These are phyloP conservation scores for Gillenia trifoliata DNA, from an alignment of 306 rosid species.

Conservation along the genomic window DNA sequence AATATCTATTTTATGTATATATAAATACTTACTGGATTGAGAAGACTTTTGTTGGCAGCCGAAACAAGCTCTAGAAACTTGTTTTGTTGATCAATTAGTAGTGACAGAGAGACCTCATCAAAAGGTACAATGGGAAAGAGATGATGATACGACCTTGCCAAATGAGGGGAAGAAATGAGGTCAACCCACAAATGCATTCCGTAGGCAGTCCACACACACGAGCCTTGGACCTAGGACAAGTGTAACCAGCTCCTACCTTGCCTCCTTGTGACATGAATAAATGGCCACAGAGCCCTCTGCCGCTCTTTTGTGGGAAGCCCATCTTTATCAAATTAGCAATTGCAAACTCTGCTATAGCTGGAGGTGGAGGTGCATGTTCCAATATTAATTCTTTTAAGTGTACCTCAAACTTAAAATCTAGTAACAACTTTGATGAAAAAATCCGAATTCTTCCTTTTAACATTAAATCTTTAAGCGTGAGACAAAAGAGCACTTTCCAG, in stretches of 20 bases:
- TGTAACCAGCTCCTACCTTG: constrained; percentile 84
- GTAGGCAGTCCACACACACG: constrained; percentile 97
- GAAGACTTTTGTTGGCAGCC: constrained; percentile 86
- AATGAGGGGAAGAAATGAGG: constrained; percentile 97
- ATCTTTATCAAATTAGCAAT: constrained; percentile 85
- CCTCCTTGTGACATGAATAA: constrained; percentile 89
- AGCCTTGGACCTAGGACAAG: constrained; percentile 93
- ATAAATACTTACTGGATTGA: constrained; percentile 48
- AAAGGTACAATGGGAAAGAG: constrained; percentile 92
- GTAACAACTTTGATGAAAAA: too few species aligned
- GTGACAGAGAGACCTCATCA: constrained; percentile 61
- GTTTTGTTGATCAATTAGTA: constrained; percentile 38
- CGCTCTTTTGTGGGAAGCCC: constrained; percentile 98
- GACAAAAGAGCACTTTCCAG: neutral
- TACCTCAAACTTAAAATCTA: too few species aligned
- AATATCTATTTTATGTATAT: neutral
- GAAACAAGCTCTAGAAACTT: constrained; percentile 57
- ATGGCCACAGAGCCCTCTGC: constrained; percentile 89
- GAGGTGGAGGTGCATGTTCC: constrained; percentile 98
- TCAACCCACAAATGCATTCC: constrained; percentile 85
- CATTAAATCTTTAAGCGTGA: neutral
- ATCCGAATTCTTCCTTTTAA: too few species aligned
- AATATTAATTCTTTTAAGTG: constrained; percentile 82
- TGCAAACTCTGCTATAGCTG: constrained; percentile 95
- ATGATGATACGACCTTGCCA: constrained; percentile 97